Conservation (phyloP, 768 basidiomycete genomes). For the Tricholoma furcatifolium region DNA sequence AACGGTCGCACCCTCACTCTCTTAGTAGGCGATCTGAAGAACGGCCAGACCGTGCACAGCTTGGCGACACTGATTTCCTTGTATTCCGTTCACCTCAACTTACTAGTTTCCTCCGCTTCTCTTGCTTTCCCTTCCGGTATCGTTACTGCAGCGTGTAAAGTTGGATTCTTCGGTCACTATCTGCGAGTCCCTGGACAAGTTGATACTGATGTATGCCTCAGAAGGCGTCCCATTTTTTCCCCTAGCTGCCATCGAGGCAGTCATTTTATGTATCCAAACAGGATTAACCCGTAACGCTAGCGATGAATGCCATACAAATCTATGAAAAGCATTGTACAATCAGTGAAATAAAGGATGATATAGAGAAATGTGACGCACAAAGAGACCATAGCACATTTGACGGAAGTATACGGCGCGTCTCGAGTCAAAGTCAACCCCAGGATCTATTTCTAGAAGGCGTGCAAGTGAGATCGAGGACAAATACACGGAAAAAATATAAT, state of each 20-base stretch:
- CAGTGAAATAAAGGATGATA: not conserved
- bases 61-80: conserved; percentile 89
- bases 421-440: conserved; percentile 96
- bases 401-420: conserved; percentile 96
- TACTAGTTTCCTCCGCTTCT: conserved; percentile 84
- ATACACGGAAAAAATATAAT: conserved; percentile 15
- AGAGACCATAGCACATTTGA: conserved; percentile 97
- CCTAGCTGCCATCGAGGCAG: no score
- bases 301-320: conserved; percentile 81
- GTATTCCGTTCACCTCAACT: conserved; percentile 93
- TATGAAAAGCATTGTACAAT: conserved; percentile 20
- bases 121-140: conserved; percentile 89
- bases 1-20: conserved; percentile 93
- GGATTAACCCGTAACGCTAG: conserved; percentile 49
- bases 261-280: no score
- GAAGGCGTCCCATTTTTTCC: no score
- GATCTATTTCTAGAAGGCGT: conserved; percentile 83
- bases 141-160: conserved; percentile 78
- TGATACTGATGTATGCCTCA: conserved; percentile 75
- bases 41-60: conserved; percentile 96
- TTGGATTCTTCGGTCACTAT: conserved; percentile 76
- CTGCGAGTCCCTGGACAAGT: conserved; percentile 88
- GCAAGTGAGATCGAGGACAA: conserved; percentile 9
- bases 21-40: conserved; percentile 96
- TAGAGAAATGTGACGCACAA: conserved; percentile 56